A percentile compares a stretch with the other conserved stretches of the same genome.
Evolutionary conservation across 768 basidiomycete genomes (phyloP).

Genomic region (Mycena filopes): DNA sequence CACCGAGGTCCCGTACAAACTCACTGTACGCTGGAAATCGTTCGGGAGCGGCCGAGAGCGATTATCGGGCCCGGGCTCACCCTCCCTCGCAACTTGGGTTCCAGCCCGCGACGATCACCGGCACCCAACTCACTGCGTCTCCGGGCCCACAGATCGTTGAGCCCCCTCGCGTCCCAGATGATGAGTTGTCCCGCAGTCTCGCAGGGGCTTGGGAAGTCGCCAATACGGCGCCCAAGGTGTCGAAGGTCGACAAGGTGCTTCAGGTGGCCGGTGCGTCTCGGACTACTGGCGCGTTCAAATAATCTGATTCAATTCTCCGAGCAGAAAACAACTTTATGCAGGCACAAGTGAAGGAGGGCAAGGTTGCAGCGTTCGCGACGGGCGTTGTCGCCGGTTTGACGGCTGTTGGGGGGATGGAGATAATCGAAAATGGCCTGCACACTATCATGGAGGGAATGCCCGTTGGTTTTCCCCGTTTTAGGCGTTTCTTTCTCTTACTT

Average conservation of each 20-base stretch:
- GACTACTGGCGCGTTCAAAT: not conserved
- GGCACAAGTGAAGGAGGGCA: slow-evolving; percentile 18
- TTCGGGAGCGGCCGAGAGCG: slow-evolving; percentile 3
- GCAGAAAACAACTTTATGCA: slow-evolving; percentile 23
- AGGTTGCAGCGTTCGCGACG: slow-evolving; percentile 21
- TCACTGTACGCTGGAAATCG: slow-evolving; percentile 16
- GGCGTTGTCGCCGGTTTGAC: slow-evolving; percentile 22
- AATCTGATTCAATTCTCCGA: not conserved
- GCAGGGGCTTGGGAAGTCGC: slow-evolving; percentile 31
- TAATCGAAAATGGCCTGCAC: slow-evolving; percentile 32
- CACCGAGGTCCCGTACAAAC: slow-evolving; percentile 23
- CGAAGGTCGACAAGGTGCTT: slow-evolving; percentile 26
- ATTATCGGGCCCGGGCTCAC: slow-evolving; percentile 17
- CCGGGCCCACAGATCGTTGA: not conserved
- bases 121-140: slow-evolving; percentile 11
- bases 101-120: not conserved
- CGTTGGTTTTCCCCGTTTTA: not conserved
- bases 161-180: slow-evolving; percentile 19
- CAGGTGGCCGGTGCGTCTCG: slow-evolving; percentile 20
- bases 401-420: slow-evolving; percentile 29
- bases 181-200: slow-evolving; percentile 26
- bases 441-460: slow-evolving; percentile 36
- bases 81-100: slow-evolving; percentile 24
- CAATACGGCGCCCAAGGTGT: slow-evolving; percentile 29
- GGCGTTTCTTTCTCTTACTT: not conserved